Percentiles rank a stretch among this genome's conserved stretches.
Conservation (phyloP, 2,329 filamentous ascomycete genomes). For the Sarocladium oryzae region DNA sequence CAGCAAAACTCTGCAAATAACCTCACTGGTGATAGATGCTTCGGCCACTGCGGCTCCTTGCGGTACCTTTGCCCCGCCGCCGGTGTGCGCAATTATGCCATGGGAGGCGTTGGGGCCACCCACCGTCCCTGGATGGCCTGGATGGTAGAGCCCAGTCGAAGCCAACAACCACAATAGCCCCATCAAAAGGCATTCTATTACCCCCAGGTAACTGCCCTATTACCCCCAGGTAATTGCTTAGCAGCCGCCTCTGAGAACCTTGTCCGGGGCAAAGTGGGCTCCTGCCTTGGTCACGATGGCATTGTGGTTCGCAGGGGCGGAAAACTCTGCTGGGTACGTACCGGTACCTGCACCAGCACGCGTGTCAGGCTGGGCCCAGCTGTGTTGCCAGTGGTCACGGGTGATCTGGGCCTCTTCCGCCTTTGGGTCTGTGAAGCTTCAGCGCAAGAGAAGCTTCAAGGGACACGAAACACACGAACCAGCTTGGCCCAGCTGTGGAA, state of each 20-base stretch:
- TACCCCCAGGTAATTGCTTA: constrained; percentile 9
- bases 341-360: constrained; percentile 4
- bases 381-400: not conserved
- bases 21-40: not conserved
- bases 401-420: constrained; percentile 4
- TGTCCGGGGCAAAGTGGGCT: constrained; percentile 8
- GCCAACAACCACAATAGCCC: not conserved
- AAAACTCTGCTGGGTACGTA: constrained; percentile 9
- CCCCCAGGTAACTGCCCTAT: constrained; percentile 8
- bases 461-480: not conserved
- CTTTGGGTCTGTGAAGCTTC: not conserved
- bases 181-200: constrained; percentile 8
- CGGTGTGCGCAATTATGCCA: not conserved
- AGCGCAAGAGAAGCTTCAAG: constrained; percentile 1
- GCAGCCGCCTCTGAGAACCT: constrained; percentile 3
- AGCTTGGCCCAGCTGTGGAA: not conserved
- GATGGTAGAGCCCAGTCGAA: constrained; percentile 6
- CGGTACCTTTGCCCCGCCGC: not conserved
- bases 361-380: constrained; percentile 6
- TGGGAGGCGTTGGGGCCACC: not conserved
- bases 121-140: constrained; percentile 5
- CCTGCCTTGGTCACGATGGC: not conserved
- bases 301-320: not conserved
- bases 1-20: not conserved
- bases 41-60: not conserved